Evolutionary conservation across 345 rosid genomes (phyloP), one percentile per base, ranked within the genome.

Genomic region (Salix exigua): DNA sequence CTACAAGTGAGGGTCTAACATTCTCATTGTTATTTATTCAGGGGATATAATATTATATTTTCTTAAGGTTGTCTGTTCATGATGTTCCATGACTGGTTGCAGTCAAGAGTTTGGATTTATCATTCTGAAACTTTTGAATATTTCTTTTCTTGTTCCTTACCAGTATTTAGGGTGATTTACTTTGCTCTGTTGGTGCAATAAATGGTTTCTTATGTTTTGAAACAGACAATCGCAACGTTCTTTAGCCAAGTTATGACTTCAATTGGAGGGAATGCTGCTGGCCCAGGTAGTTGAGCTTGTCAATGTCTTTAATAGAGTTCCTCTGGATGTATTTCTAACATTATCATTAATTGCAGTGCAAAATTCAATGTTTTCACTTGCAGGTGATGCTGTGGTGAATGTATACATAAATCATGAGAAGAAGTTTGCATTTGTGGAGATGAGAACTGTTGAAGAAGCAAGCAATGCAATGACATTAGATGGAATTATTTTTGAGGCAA

Each of bases 201-300:
- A 33, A 26, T 58, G 7, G 21, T 70, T 31, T 66, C 68, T 72
- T 63, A n/a, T 77, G 65, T 73, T 70, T 40, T 74, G 64, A 48
- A 66, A 80, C 83, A 87, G 89, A 60, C 86, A 66, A 81, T 87
- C 31, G 88, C 89, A 48, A 81, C 83, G n/a, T 87, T 78, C 79
- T 87, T 87, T 68, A 87, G 87, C 78, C 83, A 77, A 50, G 86
- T 85, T 53, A 87, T 87, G 89, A 75, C 84, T 73, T 83, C 89
- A 30, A 79, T 87, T 23, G 89, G 89, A 48, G 89, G 89, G 53
- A 87, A 87, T 71, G 68, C 88, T 69, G 89, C 89, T 75, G 89
- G 89, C 63, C 86, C 88, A 77, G 89, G 89, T 87, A 74, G 35
- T 48, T 40, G 60, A 72, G 53, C 42, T 1, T 21, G 66, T 60